These are phyloP conservation scores for Bruguiera parviflora DNA, from an alignment of 345 rosid genomes.

Conservation along the genomic window DNA sequence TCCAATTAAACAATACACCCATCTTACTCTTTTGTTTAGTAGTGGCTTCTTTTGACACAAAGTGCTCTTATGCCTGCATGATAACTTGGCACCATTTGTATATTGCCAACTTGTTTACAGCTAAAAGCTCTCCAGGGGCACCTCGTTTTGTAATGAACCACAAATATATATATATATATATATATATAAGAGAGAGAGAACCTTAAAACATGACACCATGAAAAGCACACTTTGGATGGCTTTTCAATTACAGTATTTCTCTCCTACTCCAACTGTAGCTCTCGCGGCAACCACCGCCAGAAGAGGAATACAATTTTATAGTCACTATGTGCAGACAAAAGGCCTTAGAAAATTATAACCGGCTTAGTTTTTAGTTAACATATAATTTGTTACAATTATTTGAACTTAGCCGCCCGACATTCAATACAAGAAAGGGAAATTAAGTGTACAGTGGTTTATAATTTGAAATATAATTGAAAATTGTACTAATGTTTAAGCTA, in stretches of 20 bases:
- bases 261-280: neutral
- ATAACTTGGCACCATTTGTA: constrained; percentile 3
- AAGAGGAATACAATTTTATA: neutral
- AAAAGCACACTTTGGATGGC: neutral
- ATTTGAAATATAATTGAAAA: no score
- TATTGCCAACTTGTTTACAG: constrained; percentile 20
- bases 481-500: no score
- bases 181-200: neutral
- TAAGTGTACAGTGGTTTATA: no score
- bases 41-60: neutral
- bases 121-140: constrained; percentile 11
- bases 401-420: no score
- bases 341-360: neutral
- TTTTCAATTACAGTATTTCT: no score
- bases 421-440: no score
- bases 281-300: neutral
- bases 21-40: no score
- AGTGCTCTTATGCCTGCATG: neutral
- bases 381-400: no score
- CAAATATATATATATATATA: neutral
- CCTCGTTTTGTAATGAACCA: neutral
- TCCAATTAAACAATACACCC: no score
- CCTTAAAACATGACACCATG: neutral
- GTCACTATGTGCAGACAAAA: constrained; percentile 8
- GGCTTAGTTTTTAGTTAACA: no score